Evolutionary conservation across 1,284 basidiomycete genomes (phyloP), one percentile per base, ranked within the genome.

Genomic region (Afroboletus lepidellus): DNA sequence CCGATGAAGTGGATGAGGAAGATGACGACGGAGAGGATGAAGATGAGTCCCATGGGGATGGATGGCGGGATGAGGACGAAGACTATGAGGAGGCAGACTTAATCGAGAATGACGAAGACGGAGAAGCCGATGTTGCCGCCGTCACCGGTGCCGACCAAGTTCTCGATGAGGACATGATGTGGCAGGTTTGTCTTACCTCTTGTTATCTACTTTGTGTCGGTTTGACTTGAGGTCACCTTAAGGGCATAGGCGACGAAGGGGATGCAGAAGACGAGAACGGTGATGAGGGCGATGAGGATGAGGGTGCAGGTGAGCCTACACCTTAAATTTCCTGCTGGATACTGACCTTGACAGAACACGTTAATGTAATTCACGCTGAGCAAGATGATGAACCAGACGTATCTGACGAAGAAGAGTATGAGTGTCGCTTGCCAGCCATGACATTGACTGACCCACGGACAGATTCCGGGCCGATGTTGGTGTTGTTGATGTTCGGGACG

Each of bases 361-460:
- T 69, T 21, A 64, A 70, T 37, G 61, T 69, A 12, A 80, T 84
- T 48, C 81, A 80, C 59, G 74, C 80, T 18, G 75, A 81, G 18
- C 79, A 77, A 55, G 73, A 75, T 57, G 80, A 81, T 46, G 86
- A 83, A 51, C 79, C 74, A 6, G 87, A 89, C 53, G 78, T 85
- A 67, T 81, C 83, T 30, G 90, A 87, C 9, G 87, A 87, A 59
- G 86, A 85, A 55, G 86, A 85, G 77, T 87, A 72, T 53, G 76
- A 67, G 2, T 39, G n/a, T 44, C 33, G 0, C 25, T 43, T 49
- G 6, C 11, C 30, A 34, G 27, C 16, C 2, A 2, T 24, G 18
- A n/a, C 38, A 12, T 32, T 6, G 15, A 24, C 64, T 71, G 39
- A 58, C 51, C 44, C 21, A 48, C 41, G n/a, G 33, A 24, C 50